Evolutionary conservation across 768 basidiomycete genomes (phyloP).

Genomic region (Coprinopsis sp.): DNA sequence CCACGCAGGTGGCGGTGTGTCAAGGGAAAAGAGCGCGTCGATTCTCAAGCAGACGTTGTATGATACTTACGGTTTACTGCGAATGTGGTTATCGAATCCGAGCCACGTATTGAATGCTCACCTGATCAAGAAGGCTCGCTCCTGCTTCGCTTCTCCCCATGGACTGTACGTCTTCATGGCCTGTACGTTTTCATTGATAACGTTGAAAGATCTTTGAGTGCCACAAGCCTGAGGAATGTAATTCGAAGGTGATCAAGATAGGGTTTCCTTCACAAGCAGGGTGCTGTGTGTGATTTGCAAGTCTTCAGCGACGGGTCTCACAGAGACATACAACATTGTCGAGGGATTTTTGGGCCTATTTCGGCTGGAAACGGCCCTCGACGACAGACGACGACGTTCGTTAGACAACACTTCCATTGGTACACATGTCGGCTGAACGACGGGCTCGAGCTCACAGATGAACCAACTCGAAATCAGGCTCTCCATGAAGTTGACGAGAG

Average conservation of each 20-base stretch:
- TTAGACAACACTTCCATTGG: constrained; percentile 94
- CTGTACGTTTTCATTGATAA: constrained; percentile 98
- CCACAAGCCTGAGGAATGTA: constrained; percentile 90
- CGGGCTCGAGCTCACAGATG: constrained; percentile 77
- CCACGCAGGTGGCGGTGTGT: too few relatives aligned
- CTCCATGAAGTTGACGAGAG: too few relatives aligned
- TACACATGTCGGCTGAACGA: constrained; percentile 98
- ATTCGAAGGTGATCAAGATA: constrained; percentile 97
- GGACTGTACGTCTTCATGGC: too few relatives aligned
- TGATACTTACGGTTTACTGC: too few relatives aligned
- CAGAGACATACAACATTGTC: constrained; percentile 74
- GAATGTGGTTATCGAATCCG: too few relatives aligned
- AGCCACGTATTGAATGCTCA: neutral
- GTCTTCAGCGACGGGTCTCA: constrained; percentile 51
- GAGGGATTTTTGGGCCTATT: constrained; percentile 95
- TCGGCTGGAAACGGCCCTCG: constrained; percentile 97
- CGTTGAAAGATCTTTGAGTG: constrained; percentile 83
- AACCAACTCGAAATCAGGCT: too few relatives aligned
- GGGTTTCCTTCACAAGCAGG: constrained; percentile 95
- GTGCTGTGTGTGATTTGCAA: constrained; percentile 99
- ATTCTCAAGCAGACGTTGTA: too few relatives aligned
- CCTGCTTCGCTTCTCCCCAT: constrained; percentile 84
- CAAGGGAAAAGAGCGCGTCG: too few relatives aligned
- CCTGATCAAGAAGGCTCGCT: constrained; percentile 71
- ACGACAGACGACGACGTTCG: constrained; percentile 89